These are phyloP conservation scores for Zygotorulaspora mrakii DNA, from an alignment of 1,139 yeast species.

Conservation along the genomic window DNA sequence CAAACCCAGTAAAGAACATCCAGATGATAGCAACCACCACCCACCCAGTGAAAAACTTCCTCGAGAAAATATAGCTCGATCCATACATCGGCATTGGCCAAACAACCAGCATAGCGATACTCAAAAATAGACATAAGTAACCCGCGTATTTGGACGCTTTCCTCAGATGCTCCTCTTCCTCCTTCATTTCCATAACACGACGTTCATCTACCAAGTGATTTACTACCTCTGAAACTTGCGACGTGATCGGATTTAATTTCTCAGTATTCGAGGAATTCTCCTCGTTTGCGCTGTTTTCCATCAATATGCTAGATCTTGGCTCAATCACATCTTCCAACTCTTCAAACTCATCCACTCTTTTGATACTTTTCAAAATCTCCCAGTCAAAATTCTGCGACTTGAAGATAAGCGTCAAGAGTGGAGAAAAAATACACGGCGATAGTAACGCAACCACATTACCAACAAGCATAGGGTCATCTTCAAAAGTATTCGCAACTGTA, in stretches of 20 bases:
- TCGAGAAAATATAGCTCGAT: constrained; percentile 63
- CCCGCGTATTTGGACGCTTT: constrained; percentile 56
- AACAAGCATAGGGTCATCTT: constrained; percentile 77
- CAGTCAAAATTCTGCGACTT: constrained; percentile 76
- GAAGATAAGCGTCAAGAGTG: constrained; percentile 59
- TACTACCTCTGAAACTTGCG: constrained; percentile 27
- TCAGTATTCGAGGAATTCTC: constrained; percentile 38
- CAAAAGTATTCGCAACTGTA: constrained; percentile 63
- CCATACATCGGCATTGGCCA: constrained; percentile 96
- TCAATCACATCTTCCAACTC: constrained; percentile 45
- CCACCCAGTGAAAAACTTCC: constrained; percentile 79
- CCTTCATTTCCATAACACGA: constrained; percentile 33
- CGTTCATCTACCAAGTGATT: constrained; percentile 45
- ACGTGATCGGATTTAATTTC: constrained; percentile 39
- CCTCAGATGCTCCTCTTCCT: constrained; percentile 45
- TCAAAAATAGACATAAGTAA: constrained; percentile 51
- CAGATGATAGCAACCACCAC: constrained; percentile 68
- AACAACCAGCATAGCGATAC: constrained; percentile 57
- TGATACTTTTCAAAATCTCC: constrained; percentile 52
- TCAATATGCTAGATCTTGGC: constrained; percentile 19
- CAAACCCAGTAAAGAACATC: constrained; percentile 56
- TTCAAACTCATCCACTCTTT: constrained; percentile 64
- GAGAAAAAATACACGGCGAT: constrained; percentile 66
- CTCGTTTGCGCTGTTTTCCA: constrained; percentile 24
- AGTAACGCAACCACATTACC: constrained; percentile 81